Evolutionary conservation across 1,284 basidiomycete species (phyloP), one percentile per base, ranked within the genome.

Genomic region (Rugosomyces carneus): DNA sequence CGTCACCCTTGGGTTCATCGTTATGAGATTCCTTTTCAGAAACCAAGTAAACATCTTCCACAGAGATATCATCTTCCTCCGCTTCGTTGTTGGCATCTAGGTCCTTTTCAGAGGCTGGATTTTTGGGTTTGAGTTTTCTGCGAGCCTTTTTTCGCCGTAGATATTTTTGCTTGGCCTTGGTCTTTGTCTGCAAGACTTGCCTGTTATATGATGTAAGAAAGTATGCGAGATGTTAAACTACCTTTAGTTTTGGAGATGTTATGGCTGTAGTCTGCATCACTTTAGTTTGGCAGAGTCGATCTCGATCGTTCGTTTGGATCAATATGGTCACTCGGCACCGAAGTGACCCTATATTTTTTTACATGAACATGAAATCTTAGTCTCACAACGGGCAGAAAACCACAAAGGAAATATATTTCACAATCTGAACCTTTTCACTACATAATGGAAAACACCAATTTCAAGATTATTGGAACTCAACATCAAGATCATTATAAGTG

Each of bases 81-180:
- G 49, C 53, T 2, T 53, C 54, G 9, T 23, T 44, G n/a, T 55
- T 54, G 9, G 49, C 52, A 42, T 52, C 49, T 21, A 24, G 57
- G 3, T 53, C 39, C 37, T 16, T 27, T 29, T 49, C 42, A 5
- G 43, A n/a, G n/a, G n/a, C 53, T 18, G 47, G 49, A 47, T 72
- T 69, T 46, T 73, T n/a, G n/a, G n/a, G 67, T 40, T 72, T 68
- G 34, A 71, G 67, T 60, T 82, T 83, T 60, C 75, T 69, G 42
- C 77, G 72, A 44, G 76, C 72, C 54, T 76, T 76, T 64, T 87
- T 87, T 44, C 76, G 76, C 54, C 78, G 78, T 29, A 84, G 66
- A 61, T 87, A 86, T 46, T 78, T 68, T 54, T 76, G 66, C 61
- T 86, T 81, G 5, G 80, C 75, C 32, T 72, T 78, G 0, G 78